phyloP scores from a whole-genome alignment of 1,284 basidiomycete species.

The Heterobasidion annosum region DNA sequence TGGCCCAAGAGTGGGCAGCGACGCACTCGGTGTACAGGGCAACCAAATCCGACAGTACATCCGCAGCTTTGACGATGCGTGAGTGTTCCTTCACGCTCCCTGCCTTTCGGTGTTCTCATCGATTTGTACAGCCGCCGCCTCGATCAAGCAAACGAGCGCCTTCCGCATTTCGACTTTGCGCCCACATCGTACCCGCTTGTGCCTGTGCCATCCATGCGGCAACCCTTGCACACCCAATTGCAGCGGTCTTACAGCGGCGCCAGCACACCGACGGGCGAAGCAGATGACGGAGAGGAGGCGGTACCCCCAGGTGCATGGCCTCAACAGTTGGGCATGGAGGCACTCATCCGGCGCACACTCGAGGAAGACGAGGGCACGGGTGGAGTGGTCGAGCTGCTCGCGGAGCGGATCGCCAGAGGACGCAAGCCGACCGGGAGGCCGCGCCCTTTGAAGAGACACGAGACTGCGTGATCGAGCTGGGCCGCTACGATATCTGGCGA shows the following conservation, averaged over 20 bases:
- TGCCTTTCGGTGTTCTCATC: not conserved
- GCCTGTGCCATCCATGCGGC: conserved; percentile 56
- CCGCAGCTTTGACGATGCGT: conserved; percentile 89
- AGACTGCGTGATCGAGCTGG: conserved; percentile 31
- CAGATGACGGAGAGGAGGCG: conserved; percentile 42
- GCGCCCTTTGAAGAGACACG: conserved; percentile 51
- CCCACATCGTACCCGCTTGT: conserved; percentile 34
- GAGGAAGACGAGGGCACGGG: conserved; percentile 49
- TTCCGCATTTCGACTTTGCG: conserved; percentile 55
- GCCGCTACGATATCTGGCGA: too few relatives aligned
- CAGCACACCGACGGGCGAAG: conserved; percentile 18
- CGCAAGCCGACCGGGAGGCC: conserved; percentile 36
- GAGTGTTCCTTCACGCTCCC: conserved; percentile 22
- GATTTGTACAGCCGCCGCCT: conserved; percentile 61
- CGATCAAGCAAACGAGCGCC: conserved; percentile 89
- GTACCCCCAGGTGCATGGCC: conserved; percentile 25
- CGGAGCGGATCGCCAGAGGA: conserved; percentile 51
- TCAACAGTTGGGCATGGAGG: conserved; percentile 66
- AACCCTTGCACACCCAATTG: conserved; percentile 22
- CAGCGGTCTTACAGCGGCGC: conserved; percentile 28
- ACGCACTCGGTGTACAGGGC: conserved; percentile 49
- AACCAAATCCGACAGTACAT: conserved; percentile 74
- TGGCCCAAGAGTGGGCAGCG: conserved; percentile 32
- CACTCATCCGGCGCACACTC: conserved; percentile 71
- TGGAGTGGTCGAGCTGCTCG: conserved; percentile 43